Base-by-base conservation (phyloP, 371 early-diverging fungal genomes). In the Nematocida parisii region DNA sequence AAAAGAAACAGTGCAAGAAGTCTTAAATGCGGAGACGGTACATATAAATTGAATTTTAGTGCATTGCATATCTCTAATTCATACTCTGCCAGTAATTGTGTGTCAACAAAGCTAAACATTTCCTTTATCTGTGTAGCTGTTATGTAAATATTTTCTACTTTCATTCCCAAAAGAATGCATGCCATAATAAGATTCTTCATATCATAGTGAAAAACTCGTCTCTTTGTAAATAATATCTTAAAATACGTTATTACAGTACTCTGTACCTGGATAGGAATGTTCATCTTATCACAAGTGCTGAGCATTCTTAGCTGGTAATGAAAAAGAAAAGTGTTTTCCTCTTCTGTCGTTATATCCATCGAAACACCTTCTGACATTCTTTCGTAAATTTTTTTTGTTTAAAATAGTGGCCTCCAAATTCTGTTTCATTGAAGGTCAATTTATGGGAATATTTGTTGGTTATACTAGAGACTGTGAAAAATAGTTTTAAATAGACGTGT, bases 1-100 rank as follows among this genome's bases (percentile, higher is more conserved):
- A 77, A 54, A 7, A 77, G 62, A 70, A 77, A 77, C 15, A 77
- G 67, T 1, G 71, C 80, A 13, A 77, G 61, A 6, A 77, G 71
- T n/a, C 68, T n/a, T 9, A 77, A 45, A 39, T 77, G 62, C 61
- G 80, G 80, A 5, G 80, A 77, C 9, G 68, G 9, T 18, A 77
- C 68, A 39, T 77, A 70, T 52, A 77, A 58, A 45, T 77, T 77
- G 58, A 77, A 77, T n/a, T 77, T 77, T 11, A 77, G 80, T 15
- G 80, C 80, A 33, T 66, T 67, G 71, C 80, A 77, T 44, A 77
- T 67, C 24, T 77, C 80, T 15, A 77, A 33, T 45, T 77, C 80
- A 56, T 77, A 77, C 62, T 68, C 44, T 5, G 66, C 71, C n/a
- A 77, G 44, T 22, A 77, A 47, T 18, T n/a, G 11, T 15, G 58